Base-by-base conservation (phyloP, 768 basidiomycete genomes). In the Favolaschia claudopus region DNA sequence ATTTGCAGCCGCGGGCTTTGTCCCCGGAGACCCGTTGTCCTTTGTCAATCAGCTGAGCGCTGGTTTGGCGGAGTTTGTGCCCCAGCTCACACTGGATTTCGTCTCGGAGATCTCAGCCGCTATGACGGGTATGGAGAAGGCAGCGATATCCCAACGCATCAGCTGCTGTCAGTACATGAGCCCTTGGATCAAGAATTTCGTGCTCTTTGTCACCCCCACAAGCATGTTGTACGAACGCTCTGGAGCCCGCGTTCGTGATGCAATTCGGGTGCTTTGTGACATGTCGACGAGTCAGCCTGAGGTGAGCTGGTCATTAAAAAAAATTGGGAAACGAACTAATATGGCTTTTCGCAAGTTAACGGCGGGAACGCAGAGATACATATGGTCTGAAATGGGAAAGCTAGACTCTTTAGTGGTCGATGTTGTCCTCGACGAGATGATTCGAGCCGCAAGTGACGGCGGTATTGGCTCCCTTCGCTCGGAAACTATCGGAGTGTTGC, bases 161-260 rank as follows among this genome's bases (percentile, higher is more conserved):
- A 84, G 82, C 58, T 93, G 89, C 67, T 71, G 96, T 20, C 86
- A 90, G 58, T 95, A 94, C 68, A 82, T 96, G 80, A 86, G 83
- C 36, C 94, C 95, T 4, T 97, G 95, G 95, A 84, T 96, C 37
- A 87, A 83, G 70, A 95, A 96, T 67, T 78, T 97, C 2, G 79
- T 84, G 3, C 72, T 78, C 14, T 95, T 92, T 62, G 82, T 84
- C 25, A 89, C 89, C 64, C 88, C 93, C 1, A 84, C 87, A 3
- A 82, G 82, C 62, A 67, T 82, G n/a, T 76, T 89, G 29, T 91
- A 85, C 56, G 89, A 92, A 51, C 83, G 86, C 27, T 88, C 89
- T 1, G 89, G 87, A 9, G 86, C 90, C 12, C 83, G 88, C 62
- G 76, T 96, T 20, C 85, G 92, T 14, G 93, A 95, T 65, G 89